These are phyloP conservation scores for Coemansia sp. DNA, from an alignment of 192 early-diverging fungal genomes.

Conservation along the genomic window DNA sequence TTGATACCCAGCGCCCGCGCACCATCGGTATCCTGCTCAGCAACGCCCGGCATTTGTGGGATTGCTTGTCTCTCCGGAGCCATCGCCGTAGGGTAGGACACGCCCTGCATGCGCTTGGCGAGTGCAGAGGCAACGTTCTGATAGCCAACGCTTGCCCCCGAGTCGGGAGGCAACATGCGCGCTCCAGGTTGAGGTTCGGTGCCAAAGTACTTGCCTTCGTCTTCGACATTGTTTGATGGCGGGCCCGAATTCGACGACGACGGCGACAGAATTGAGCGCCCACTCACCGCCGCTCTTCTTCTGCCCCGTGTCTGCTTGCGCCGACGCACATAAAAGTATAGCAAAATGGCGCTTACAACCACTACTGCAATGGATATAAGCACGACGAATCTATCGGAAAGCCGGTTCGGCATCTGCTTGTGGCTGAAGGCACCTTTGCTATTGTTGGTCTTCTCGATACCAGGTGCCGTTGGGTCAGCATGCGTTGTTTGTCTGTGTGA, in stretches of 20 bases:
- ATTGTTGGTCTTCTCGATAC: not conserved
- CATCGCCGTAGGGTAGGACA: not conserved
- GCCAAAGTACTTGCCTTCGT: slow-evolving; percentile 4
- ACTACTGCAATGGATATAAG: slow-evolving; percentile 32
- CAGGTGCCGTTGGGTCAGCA: not conserved
- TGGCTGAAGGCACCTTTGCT: slow-evolving; percentile 3
- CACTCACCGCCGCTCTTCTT: not conserved
- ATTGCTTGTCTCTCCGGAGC: not conserved
- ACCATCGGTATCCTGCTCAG: not conserved
- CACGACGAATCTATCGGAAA: slow-evolving; percentile 40
- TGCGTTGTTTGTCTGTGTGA: not conserved
- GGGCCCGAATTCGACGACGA: slow-evolving; percentile 6
- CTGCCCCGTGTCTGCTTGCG: slow-evolving; percentile 6
- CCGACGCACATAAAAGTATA: slow-evolving; percentile 41
- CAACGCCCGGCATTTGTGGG: not conserved
- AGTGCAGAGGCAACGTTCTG: not conserved
- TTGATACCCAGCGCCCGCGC: not conserved
- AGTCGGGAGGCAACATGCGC: slow-evolving; percentile 25
- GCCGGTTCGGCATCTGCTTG: not conserved
- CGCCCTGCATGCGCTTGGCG: not conserved
- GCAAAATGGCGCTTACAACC: slow-evolving; percentile 22
- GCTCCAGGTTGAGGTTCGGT: not conserved
- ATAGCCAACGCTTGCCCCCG: slow-evolving; percentile 28
- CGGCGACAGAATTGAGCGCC: slow-evolving; percentile 4
- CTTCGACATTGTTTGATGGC: slow-evolving; percentile 1